These are phyloP conservation scores for Jaltomata sinuosa DNA, from an alignment of 257 asterid species.

Conservation along the genomic window DNA sequence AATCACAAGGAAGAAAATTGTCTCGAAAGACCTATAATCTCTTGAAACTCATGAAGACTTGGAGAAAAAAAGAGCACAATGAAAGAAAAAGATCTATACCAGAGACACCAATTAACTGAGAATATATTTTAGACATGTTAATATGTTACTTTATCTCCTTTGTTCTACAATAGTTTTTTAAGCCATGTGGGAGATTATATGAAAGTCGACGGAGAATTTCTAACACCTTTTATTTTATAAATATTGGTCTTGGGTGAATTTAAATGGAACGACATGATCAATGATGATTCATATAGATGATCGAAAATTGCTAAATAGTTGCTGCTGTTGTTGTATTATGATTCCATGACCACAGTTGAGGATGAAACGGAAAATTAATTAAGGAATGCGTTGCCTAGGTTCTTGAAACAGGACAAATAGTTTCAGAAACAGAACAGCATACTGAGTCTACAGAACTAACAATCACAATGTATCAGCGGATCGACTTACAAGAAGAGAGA, in stretches of 20 bases:
- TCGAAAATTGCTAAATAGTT: neutral
- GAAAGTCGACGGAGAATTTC: neutral
- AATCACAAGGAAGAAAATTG: too few species aligned
- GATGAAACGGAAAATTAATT: too few species aligned
- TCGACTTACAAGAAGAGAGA: conserved; percentile 27
- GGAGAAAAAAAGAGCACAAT: neutral
- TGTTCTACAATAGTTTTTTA: neutral
- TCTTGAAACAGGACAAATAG: too few species aligned
- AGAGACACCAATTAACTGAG: neutral
- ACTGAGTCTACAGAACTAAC: too few species aligned
- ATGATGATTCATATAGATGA: too few species aligned
- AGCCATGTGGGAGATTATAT: neutral
- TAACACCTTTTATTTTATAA: neutral
- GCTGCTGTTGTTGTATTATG: neutral
- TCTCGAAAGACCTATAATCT: too few species aligned
- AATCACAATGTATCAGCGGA: neutral
- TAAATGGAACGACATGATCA: neutral
- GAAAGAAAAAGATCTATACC: neutral
- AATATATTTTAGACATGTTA: too few species aligned
- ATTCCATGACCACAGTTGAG: neutral
- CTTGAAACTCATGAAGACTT: too few species aligned
- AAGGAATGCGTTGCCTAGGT: too few species aligned
- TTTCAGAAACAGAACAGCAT: too few species aligned
- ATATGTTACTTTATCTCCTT: neutral
- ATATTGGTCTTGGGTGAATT: too few species aligned